A percentile compares a stretch with the other conserved stretches of the same genome.
Conservation (phyloP, 257 asterid genomes). For the Penstemon barbatus region DNA sequence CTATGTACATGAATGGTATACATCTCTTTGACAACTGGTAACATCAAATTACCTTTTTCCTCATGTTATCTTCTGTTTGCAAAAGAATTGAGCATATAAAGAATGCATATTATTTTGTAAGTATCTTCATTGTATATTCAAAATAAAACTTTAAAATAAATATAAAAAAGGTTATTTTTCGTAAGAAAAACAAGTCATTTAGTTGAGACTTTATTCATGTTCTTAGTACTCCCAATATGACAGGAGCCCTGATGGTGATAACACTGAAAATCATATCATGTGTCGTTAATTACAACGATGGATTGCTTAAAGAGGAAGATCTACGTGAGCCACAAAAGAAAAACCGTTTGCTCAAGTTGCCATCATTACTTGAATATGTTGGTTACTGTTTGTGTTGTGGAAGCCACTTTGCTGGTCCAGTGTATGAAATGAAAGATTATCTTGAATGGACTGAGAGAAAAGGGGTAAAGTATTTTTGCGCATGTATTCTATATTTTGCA, state of each 20-base stretch:
- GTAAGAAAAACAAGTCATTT: background rate
- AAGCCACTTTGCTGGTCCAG: constrained; percentile 99
- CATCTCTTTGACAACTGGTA: background rate
- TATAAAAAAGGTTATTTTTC: background rate
- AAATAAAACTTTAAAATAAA: background rate
- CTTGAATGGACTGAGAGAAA: constrained; percentile 87
- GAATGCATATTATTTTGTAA: background rate
- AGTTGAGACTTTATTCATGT: constrained; percentile 14
- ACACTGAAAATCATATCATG: constrained; percentile 90
- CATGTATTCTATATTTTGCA: background rate
- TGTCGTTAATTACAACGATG: constrained; percentile 88
- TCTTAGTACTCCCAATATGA: constrained; percentile 22
- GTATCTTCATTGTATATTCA: background rate
- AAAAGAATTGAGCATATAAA: background rate
- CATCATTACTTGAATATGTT: constrained; percentile 72
- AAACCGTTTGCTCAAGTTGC: constrained; percentile 72
- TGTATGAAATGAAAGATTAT: constrained; percentile 91
- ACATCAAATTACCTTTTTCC: background rate
- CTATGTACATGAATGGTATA: background rate
- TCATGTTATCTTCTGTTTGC: background rate
- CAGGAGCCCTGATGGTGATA: constrained; percentile 98
- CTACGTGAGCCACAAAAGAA: constrained; percentile 82
- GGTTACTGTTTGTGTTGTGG: constrained; percentile 97
- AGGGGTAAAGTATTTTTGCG: constrained; percentile 59
- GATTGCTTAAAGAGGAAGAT: constrained; percentile 80